A percentile compares a stretch with the other conserved stretches of the same genome.
Conservation (phyloP, 306 rosid species). For the Nissolia schottii region DNA sequence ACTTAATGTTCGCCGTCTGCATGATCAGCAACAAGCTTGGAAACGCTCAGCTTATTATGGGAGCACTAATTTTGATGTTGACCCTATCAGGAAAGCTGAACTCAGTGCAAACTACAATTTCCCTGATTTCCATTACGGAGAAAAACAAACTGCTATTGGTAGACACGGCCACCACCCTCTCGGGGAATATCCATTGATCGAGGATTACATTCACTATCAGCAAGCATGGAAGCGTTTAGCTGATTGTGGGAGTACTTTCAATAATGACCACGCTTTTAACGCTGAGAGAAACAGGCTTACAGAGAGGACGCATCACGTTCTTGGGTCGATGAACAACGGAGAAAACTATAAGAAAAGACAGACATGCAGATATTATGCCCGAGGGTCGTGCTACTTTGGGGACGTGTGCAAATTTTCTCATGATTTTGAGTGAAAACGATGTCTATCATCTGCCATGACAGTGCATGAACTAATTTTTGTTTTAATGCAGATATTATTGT, state of each 20-base stretch:
- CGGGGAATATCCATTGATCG: too few species aligned
- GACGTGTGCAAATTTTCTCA: slow-evolving; percentile 69
- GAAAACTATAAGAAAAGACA: slow-evolving; percentile 34
- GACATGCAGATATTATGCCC: slow-evolving; percentile 51
- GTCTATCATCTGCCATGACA: too few species aligned
- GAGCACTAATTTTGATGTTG: neutral
- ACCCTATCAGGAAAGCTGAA: neutral
- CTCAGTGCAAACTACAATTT: neutral
- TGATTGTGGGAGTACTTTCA: too few species aligned
- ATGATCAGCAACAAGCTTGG: slow-evolving; percentile 27
- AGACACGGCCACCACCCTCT: neutral
- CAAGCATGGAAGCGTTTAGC: too few species aligned
- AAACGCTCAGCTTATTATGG: neutral
- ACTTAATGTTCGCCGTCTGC: neutral
- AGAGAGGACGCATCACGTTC: neutral
- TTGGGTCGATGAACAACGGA: neutral
- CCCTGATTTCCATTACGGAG: neutral
- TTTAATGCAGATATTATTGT: too few species aligned
- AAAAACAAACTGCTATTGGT: neutral
- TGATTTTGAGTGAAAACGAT: too few species aligned
- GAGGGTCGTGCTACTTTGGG: slow-evolving; percentile 65
- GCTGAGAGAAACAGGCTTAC: neutral
- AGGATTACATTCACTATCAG: too few species aligned
- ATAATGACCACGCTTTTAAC: neutral
- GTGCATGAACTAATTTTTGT: too few species aligned